phyloP scores from a whole-genome alignment of 306 rosid species.

The Astragalus glycyphyllos region DNA sequence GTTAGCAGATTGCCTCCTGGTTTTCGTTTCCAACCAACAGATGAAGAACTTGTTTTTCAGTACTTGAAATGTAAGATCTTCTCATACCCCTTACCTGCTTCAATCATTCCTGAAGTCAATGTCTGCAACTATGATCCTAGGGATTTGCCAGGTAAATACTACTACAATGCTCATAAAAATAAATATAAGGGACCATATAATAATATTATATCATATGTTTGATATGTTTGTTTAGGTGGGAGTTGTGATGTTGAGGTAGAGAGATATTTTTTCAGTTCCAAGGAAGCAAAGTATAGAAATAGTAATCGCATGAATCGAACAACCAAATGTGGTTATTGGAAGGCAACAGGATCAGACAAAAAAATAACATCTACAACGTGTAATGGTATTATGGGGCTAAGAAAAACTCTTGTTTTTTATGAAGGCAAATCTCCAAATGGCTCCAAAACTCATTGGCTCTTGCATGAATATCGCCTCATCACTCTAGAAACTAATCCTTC shows the following conservation, averaged over 20 bases:
- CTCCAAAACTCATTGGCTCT: constrained; percentile 67
- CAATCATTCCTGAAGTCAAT: constrained; percentile 80
- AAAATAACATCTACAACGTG: constrained; percentile 54
- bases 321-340: constrained; percentile 89
- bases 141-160: constrained; percentile 75
- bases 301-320: constrained; percentile 67
- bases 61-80: constrained; percentile 78
- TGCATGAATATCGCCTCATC: constrained; percentile 85
- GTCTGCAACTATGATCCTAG: constrained; percentile 80
- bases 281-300: constrained; percentile 65
- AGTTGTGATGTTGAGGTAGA: constrained; percentile 63
- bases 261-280: constrained; percentile 71
- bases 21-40: constrained; percentile 94
- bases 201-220: no score
- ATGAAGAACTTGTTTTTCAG: constrained; percentile 86
- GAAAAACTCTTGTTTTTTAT: constrained; percentile 72
- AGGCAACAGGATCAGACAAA: constrained; percentile 77
- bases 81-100: constrained; percentile 78
- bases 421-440: constrained; percentile 66
- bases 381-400: constrained; percentile 56
- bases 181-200: no score
- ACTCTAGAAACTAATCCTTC: constrained; percentile 15
- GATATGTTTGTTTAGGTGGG: constrained; percentile 42
- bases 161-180: background rate
- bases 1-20: constrained; percentile 86